These are phyloP conservation scores for Barnettozyma vustinii DNA, from an alignment of 805 yeast genomes.

Conservation along the genomic window DNA sequence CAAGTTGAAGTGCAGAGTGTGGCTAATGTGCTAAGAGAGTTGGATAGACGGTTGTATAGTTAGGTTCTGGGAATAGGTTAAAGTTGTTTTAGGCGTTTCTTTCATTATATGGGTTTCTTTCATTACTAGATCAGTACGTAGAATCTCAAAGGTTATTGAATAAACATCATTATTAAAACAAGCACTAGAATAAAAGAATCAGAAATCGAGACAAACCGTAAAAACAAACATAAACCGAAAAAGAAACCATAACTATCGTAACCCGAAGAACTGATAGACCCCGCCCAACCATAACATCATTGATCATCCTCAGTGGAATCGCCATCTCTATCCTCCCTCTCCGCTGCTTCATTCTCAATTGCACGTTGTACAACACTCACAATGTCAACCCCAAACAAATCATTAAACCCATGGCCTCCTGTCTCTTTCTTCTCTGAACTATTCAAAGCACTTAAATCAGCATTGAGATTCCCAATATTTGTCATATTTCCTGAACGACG, in stretches of 20 bases:
- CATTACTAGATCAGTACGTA: background rate
- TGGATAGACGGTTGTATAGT: slow-evolving; percentile 47
- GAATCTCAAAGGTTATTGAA: background rate
- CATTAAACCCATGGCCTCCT: slow-evolving; percentile 22
- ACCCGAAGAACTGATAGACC: background rate
- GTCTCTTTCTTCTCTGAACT: background rate
- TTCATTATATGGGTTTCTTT: background rate
- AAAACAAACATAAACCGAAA: background rate
- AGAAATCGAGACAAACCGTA: background rate
- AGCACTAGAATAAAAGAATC: background rate
- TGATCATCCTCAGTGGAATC: slow-evolving; percentile 2
- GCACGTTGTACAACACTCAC: slow-evolving; percentile 45
- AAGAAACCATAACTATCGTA: background rate
- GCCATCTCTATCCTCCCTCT: slow-evolving; percentile 5
- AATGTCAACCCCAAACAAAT: slow-evolving; percentile 55
- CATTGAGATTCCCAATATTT: background rate
- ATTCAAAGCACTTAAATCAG: slow-evolving; percentile 1
- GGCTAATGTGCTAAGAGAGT: slow-evolving; percentile 75
- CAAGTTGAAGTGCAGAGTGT: slow-evolving; percentile 90
- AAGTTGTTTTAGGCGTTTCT: background rate
- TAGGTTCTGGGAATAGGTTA: slow-evolving; percentile 1
- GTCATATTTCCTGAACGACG: background rate
- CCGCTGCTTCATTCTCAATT: slow-evolving; percentile 27
- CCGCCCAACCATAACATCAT: background rate
- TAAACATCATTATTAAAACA: background rate